A percentile compares a stretch with the other conserved stretches of the same genome.
Conservation (phyloP, 305 asterid genomes). For the Ajuga reptans region DNA sequence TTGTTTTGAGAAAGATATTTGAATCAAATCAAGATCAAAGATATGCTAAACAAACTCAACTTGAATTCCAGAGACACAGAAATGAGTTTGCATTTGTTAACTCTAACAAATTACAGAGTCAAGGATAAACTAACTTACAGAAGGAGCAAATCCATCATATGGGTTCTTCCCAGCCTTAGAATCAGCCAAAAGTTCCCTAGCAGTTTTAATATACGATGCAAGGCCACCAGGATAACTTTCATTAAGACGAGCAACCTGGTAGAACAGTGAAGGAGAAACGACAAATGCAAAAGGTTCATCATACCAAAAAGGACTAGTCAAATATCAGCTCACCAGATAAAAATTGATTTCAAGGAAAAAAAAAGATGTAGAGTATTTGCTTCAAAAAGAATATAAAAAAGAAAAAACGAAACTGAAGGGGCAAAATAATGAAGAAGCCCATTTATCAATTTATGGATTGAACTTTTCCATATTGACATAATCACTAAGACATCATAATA, state of each 20-base stretch:
- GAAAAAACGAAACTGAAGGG: neutral
- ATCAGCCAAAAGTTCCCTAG: constrained; percentile 85
- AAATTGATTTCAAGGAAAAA: neutral
- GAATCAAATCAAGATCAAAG: constrained; percentile 10
- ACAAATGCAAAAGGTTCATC: neutral
- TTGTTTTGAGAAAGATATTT: constrained; percentile 13
- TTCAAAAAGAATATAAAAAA: neutral
- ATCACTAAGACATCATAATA: neutral
- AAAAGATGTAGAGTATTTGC: neutral
- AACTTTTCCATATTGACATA: neutral
- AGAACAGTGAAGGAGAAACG: constrained; percentile 16
- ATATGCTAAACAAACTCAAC: constrained; percentile 2
- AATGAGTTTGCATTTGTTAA: constrained; percentile 8
- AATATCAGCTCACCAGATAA: constrained; percentile 7
- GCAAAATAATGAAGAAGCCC: neutral
- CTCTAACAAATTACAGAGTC: constrained; percentile 7
- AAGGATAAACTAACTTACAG: constrained; percentile 49
- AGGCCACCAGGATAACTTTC: constrained; percentile 93
- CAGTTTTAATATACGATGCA: constrained; percentile 65
- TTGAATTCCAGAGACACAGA: constrained; percentile 1
- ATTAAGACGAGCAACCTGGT: constrained; percentile 68
- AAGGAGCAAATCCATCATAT: constrained; percentile 87
- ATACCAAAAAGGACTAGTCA: neutral
- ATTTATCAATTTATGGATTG: neutral
- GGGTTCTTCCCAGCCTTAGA: constrained; percentile 96